phyloP scores from a whole-genome alignment of 1,284 basidiomycete genomes.

The Sporisorium scitamineum region DNA sequence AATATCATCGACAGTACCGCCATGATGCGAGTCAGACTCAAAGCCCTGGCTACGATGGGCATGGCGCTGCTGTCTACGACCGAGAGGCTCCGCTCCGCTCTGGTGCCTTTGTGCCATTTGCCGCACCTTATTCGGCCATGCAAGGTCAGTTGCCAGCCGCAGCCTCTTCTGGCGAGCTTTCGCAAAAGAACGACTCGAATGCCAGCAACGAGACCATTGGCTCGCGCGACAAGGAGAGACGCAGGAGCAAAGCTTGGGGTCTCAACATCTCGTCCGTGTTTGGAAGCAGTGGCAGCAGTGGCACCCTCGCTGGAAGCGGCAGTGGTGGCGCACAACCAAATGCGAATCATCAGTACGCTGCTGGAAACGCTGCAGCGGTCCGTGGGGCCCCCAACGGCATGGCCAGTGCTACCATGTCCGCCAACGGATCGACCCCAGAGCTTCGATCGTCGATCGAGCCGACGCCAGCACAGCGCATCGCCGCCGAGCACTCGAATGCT shows the following conservation, averaged over 20 bases:
- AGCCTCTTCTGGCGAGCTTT: slow-evolving; percentile 37
- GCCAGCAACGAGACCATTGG: slow-evolving; percentile 53
- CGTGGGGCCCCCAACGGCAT: slow-evolving; percentile 25
- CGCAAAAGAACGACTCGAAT: slow-evolving; percentile 44
- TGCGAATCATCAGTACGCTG: slow-evolving; percentile 17
- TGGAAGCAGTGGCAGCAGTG: slow-evolving; percentile 34
- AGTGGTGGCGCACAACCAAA: slow-evolving; percentile 5
- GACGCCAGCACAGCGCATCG: slow-evolving; percentile 53
- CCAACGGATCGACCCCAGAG: slow-evolving; percentile 22
- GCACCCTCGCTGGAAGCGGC: slow-evolving; percentile 25
- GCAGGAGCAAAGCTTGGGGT: slow-evolving; percentile 56
- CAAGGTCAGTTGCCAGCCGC: slow-evolving; percentile 18
- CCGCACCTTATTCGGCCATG: slow-evolving; percentile 8
- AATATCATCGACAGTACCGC: slow-evolving; percentile 41
- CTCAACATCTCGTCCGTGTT: slow-evolving; percentile 51
- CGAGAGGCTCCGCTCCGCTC: slow-evolving; percentile 20
- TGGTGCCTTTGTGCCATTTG: slow-evolving; percentile 19
- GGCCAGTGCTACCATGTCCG: background rate
- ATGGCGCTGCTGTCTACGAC: slow-evolving; percentile 27
- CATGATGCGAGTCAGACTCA: slow-evolving; percentile 20
- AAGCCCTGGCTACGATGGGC: slow-evolving; percentile 33
- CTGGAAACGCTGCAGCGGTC: slow-evolving; percentile 10
- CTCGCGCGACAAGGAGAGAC: slow-evolving; percentile 45
- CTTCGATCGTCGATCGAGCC: slow-evolving; percentile 21
- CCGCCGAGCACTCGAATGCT: slow-evolving; percentile 45